These are phyloP conservation scores for Penicillium sp. DNA, from an alignment of 2,329 filamentous ascomycete genomes.

Conservation along the genomic window DNA sequence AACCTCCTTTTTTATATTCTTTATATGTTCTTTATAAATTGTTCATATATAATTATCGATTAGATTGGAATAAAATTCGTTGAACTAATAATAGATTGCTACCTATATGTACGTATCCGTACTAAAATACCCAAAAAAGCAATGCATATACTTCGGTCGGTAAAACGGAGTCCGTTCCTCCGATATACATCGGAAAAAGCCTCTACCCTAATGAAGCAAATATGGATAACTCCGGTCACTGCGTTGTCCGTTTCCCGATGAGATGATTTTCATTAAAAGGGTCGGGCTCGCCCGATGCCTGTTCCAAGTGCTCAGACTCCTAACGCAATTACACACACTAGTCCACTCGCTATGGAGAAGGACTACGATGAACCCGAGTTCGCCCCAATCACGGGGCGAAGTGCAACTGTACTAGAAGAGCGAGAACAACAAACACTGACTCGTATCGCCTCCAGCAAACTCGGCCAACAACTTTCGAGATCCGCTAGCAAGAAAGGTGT, in stretches of 20 bases:
- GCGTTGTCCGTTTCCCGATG: neutral
- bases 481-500: constrained; percentile 12
- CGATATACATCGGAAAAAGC: neutral
- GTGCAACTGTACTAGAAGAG: constrained; percentile 14
- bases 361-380: constrained; percentile 17
- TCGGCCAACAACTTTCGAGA: constrained; percentile 21
- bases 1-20: no score
- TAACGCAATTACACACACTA: neutral
- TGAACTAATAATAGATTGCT: no score
- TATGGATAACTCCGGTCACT: neutral
- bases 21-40: no score
- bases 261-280: constrained; percentile 1
- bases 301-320: neutral
- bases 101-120: no score
- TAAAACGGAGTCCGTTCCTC: neutral
- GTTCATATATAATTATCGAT: no score
- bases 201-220: neutral
- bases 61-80: no score
- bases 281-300: neutral
- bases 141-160: neutral
- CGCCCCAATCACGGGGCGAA: constrained; percentile 16
- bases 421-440: constrained; percentile 16
- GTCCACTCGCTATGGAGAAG: constrained; percentile 9
- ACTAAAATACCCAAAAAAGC: no score
- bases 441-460: constrained; percentile 25